phyloP scores from a whole-genome alignment of 495 filamentous ascomycete genomes.

The Polyplosphaeria fusca region DNA sequence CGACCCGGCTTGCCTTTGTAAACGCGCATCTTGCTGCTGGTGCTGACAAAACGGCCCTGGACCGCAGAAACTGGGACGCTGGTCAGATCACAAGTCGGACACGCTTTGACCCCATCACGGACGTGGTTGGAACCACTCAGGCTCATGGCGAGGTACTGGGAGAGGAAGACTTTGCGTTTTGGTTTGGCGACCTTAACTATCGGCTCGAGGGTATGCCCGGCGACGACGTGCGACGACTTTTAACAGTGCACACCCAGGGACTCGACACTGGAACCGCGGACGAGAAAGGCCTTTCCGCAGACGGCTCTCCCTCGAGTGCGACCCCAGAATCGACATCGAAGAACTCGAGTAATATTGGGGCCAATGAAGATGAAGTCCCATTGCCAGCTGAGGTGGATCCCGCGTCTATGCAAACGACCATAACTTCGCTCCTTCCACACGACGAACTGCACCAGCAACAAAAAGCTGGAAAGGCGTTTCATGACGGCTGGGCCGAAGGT shows the following conservation, averaged over 20 bases:
- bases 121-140: conserved; percentile 51
- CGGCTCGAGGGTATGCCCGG: conserved; percentile 83
- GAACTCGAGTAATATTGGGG: background rate
- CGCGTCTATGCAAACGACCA: conserved; percentile 72
- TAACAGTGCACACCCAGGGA: conserved; percentile 76
- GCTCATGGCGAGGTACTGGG: conserved; percentile 67
- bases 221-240: conserved; percentile 80
- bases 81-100: conserved; percentile 70
- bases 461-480: conserved; percentile 69
- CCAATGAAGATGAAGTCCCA: background rate
- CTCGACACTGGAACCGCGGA: conserved; percentile 55
- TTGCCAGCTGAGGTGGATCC: conserved; percentile 51
- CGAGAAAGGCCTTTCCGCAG: background rate
- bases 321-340: background rate
- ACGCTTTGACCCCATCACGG: conserved; percentile 67
- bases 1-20: conserved; percentile 80
- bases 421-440: conserved; percentile 80
- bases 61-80: conserved; percentile 87
- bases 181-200: conserved; percentile 97
- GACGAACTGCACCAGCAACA: conserved; percentile 82
- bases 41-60: conserved; percentile 68
- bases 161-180: conserved; percentile 88
- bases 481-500: conserved; percentile 90
- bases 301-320: background rate
- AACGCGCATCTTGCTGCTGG: conserved; percentile 91